Conservation (phyloP, 2,329 filamentous ascomycete genomes). For the Fusarium graminum region DNA sequence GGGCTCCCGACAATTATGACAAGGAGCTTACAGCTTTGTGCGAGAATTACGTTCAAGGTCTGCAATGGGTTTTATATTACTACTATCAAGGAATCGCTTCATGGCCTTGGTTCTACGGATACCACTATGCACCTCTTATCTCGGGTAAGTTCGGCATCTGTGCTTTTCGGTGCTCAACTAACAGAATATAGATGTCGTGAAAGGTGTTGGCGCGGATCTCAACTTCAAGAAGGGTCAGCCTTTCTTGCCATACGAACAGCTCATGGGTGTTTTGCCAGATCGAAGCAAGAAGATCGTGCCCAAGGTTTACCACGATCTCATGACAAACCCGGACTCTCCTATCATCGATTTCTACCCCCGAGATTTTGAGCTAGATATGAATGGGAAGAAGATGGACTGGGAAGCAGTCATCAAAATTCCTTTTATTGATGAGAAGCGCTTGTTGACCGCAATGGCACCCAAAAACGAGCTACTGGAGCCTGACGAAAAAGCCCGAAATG, state of each 20-base stretch:
- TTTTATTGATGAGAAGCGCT: slow-evolving; percentile 92
- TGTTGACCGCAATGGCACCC: slow-evolving; percentile 87
- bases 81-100: slow-evolving; percentile 98
- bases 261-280: slow-evolving; percentile 98
- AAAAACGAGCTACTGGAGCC: slow-evolving; percentile 82
- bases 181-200: slow-evolving; percentile 78
- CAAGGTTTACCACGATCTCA: slow-evolving; percentile 85
- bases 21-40: slow-evolving; percentile 83
- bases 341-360: slow-evolving; percentile 98
- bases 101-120: slow-evolving; percentile 98
- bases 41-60: slow-evolving; percentile 96
- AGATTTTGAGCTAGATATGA: slow-evolving; percentile 98
- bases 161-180: slow-evolving; percentile 51
- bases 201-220: slow-evolving; percentile 86
- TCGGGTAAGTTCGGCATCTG: slow-evolving; percentile 67
- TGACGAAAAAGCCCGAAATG: slow-evolving; percentile 85
- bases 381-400: slow-evolving; percentile 99
- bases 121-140: slow-evolving; percentile 98
- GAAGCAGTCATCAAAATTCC: slow-evolving; percentile 99
- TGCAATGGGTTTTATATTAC: slow-evolving; percentile 98
- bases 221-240: slow-evolving; percentile 95
- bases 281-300: slow-evolving; percentile 98
- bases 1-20: slow-evolving; percentile 82
- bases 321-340: slow-evolving; percentile 90
- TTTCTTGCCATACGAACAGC: slow-evolving; percentile 93